These are phyloP conservation scores for Rubia balearica DNA, from an alignment of 305 asterid genomes.

Conservation along the genomic window DNA sequence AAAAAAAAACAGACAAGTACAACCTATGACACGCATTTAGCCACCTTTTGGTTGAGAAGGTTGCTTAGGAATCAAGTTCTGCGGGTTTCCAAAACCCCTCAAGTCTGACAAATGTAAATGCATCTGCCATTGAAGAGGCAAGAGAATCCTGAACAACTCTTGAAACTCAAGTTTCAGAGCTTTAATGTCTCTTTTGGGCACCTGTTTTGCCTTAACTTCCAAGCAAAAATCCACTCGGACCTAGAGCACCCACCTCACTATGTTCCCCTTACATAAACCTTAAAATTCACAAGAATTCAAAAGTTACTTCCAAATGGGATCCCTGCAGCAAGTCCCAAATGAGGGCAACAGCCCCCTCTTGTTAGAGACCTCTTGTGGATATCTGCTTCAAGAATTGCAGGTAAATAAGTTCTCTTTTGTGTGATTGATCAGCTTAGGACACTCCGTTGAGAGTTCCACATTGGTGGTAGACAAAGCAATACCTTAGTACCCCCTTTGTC, in stretches of 20 bases:
- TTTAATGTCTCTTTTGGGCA: slow-evolving; percentile 31
- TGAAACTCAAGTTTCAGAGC: slow-evolving; percentile 64
- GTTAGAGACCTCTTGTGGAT: slow-evolving; percentile 79
- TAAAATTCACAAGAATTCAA: slow-evolving; percentile 27
- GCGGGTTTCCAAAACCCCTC: slow-evolving; percentile 21
- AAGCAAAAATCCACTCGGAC: slow-evolving; percentile 59
- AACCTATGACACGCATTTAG: slow-evolving; percentile 3
- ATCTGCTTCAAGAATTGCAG: slow-evolving; percentile 84
- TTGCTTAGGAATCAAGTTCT: slow-evolving; percentile 71
- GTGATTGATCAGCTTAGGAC: too few species aligned
- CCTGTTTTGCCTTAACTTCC: slow-evolving; percentile 68
- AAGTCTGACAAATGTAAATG: slow-evolving; percentile 14
- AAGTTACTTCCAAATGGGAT: slow-evolving; percentile 40
- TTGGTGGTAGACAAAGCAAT: too few species aligned
- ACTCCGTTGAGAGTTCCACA: neutral
- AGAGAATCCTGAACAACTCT: slow-evolving; percentile 36
- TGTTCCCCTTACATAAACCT: slow-evolving; percentile 12
- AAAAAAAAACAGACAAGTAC: neutral
- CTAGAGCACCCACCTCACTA: slow-evolving; percentile 42
- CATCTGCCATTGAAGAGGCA: slow-evolving; percentile 18
- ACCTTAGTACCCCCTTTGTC: too few species aligned
- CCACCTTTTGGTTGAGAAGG: slow-evolving; percentile 21
- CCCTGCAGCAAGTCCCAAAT: slow-evolving; percentile 35
- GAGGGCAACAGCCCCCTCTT: slow-evolving; percentile 53
- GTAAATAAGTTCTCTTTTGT: slow-evolving; percentile 31